Evolutionary conservation across 2,329 filamentous ascomycete genomes (phyloP).

Genomic region (Fusarium algeriense): DNA sequence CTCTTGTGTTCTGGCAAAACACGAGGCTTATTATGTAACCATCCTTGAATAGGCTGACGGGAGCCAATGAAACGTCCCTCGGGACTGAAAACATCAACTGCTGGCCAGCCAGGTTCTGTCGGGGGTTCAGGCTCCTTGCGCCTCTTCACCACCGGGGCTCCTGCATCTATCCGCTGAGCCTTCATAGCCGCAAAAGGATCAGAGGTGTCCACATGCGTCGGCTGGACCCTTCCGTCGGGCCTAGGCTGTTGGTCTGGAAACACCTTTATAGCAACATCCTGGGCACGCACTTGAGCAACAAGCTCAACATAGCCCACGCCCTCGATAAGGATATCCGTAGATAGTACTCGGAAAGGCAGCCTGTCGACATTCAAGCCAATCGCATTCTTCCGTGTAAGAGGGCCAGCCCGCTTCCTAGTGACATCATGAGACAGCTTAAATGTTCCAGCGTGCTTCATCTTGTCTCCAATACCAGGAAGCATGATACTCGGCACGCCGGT

Average conservation of each 20-base stretch:
- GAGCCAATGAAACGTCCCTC: constrained; percentile 82
- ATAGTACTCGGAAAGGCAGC: constrained; percentile 83
- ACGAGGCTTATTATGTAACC: constrained; percentile 70
- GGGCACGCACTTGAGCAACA: constrained; percentile 80
- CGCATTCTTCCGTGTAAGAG: constrained; percentile 73
- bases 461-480: constrained; percentile 66
- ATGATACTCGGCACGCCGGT: constrained; percentile 74
- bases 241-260: constrained; percentile 5
- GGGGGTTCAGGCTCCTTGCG: constrained; percentile 25
- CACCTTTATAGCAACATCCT: constrained; percentile 50
- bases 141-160: not conserved
- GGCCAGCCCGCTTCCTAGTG: constrained; percentile 81
- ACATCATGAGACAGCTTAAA: constrained; percentile 85
- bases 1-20: constrained; percentile 62
- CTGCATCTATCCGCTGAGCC: constrained; percentile 42
- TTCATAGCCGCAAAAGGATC: constrained; percentile 47
- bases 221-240: not conserved
- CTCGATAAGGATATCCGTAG: constrained; percentile 88
- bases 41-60: constrained; percentile 78
- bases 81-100: constrained; percentile 87
- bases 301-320: constrained; percentile 95
- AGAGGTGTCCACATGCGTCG: constrained; percentile 7
- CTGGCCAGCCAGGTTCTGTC: constrained; percentile 66
- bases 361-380: constrained; percentile 73
- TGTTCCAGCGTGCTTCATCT: constrained; percentile 76